phyloP scores from a whole-genome alignment of 2,329 filamentous ascomycete species.

The Trichoderma sp. region DNA sequence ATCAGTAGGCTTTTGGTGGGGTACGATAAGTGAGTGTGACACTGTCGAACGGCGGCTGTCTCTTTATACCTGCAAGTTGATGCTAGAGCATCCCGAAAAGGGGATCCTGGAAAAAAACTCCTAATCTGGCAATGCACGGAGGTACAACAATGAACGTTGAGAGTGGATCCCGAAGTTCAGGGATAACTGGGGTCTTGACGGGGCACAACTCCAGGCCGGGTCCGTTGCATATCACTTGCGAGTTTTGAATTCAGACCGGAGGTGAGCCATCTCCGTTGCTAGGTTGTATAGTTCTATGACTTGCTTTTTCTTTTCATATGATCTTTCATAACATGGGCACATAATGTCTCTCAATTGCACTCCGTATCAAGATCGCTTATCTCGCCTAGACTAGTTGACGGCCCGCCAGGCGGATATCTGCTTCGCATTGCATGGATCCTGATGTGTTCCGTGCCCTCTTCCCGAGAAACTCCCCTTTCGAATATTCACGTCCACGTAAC shows the following conservation, averaged over 20 bases:
- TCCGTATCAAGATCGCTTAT: not conserved
- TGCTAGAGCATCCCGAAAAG: not conserved
- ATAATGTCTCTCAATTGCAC: not conserved
- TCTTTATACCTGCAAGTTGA: not conserved
- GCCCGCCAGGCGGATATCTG: not conserved
- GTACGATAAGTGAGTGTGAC: not conserved
- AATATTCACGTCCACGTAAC: not conserved
- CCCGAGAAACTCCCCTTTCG: not conserved
- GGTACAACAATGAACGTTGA: not conserved
- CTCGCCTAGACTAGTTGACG: not conserved
- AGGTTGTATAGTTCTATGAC: not conserved
- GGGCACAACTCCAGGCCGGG: not conserved
- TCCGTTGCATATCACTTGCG: not conserved
- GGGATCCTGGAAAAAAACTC: not conserved
- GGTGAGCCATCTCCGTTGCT: not conserved
- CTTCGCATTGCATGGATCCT: not conserved
- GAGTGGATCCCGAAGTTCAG: not conserved
- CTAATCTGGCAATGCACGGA: not conserved
- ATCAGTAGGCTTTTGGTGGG: no score
- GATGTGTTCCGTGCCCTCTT: not conserved
- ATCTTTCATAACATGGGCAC: not conserved
- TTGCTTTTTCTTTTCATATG: not conserved
- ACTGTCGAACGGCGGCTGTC: not conserved
- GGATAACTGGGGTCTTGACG: not conserved
- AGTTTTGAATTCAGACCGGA: not conserved